These are phyloP conservation scores for Solanum sejunctum DNA, from an alignment of 257 asterid species.

Conservation along the genomic window DNA sequence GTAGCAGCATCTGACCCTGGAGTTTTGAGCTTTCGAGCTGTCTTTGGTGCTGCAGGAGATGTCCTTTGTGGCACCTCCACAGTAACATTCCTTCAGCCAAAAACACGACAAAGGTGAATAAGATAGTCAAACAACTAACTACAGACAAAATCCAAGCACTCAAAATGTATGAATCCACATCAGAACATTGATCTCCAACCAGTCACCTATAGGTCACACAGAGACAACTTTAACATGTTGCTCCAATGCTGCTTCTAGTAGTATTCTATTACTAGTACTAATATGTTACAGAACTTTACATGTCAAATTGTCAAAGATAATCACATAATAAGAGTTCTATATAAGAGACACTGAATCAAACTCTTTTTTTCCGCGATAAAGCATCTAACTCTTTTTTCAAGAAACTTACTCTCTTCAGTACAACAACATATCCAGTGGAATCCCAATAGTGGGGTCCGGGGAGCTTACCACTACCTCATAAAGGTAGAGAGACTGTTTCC, in stretches of 20 bases:
- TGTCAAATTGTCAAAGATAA: background rate
- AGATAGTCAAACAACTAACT: background rate
- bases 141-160: background rate
- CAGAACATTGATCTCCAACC: background rate
- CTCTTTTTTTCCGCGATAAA: background rate
- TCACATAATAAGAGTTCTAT: background rate
- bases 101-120: background rate
- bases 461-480: too few relatives aligned
- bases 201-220: background rate
- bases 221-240: background rate
- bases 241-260: background rate
- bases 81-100: constrained; percentile 31
- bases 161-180: background rate
- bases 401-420: background rate
- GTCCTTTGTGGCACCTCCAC: constrained; percentile 45
- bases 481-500: too few relatives aligned
- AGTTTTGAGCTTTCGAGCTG: constrained; percentile 38
- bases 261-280: background rate
- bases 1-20: constrained; percentile 23
- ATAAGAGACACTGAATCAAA: background rate
- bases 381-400: background rate
- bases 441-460: too few relatives aligned
- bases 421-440: too few relatives aligned
- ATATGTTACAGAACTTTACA: background rate
- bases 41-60: constrained; percentile 37